A percentile compares a stretch with the other conserved stretches of the same genome.
These are phyloP conservation scores for Mycena amicta DNA, from an alignment of 768 basidiomycete species.

Conservation along the genomic window DNA sequence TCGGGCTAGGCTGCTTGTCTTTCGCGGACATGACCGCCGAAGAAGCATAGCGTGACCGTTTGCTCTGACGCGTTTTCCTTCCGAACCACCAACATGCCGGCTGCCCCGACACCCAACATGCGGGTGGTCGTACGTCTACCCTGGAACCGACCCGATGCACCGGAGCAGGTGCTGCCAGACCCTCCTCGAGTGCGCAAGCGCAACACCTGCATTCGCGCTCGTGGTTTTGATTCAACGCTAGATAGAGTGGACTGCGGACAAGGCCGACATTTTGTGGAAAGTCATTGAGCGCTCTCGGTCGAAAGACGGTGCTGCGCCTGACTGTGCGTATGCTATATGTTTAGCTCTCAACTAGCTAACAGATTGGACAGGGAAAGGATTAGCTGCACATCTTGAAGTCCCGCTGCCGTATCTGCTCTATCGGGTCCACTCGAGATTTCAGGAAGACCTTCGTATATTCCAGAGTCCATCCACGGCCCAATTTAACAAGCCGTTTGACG, in stretches of 20 bases:
- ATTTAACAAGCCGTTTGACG: slow-evolving; percentile 33
- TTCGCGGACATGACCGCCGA: slow-evolving; percentile 10
- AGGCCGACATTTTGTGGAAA: slow-evolving; percentile 86
- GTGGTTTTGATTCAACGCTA: slow-evolving; percentile 32
- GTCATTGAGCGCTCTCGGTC: slow-evolving; percentile 79
- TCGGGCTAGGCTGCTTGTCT: slow-evolving; percentile 5
- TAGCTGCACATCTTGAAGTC: slow-evolving; percentile 77
- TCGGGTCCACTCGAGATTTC: slow-evolving; percentile 80
- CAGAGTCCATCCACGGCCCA: slow-evolving; percentile 54
- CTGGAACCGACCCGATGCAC: slow-evolving; percentile 59
- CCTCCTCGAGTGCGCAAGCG: slow-evolving; percentile 66
- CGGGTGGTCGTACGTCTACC: slow-evolving; percentile 82
- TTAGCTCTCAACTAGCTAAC: neutral
- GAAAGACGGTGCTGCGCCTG: slow-evolving; percentile 71
- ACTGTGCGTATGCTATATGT: too few species aligned
- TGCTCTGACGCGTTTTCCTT: neutral
- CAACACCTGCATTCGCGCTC: neutral
- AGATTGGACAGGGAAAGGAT: slow-evolving; percentile 68
- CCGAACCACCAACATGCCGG: neutral
- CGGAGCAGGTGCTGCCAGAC: slow-evolving; percentile 61
- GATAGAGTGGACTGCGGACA: slow-evolving; percentile 86
- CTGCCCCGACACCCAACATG: slow-evolving; percentile 34
- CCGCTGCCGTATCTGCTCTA: slow-evolving; percentile 85
- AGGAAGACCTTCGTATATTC: slow-evolving; percentile 80
- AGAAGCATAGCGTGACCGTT: slow-evolving; percentile 13